Conservation (phyloP, 495 filamentous ascomycete species). For the Xylaria longipes region DNA sequence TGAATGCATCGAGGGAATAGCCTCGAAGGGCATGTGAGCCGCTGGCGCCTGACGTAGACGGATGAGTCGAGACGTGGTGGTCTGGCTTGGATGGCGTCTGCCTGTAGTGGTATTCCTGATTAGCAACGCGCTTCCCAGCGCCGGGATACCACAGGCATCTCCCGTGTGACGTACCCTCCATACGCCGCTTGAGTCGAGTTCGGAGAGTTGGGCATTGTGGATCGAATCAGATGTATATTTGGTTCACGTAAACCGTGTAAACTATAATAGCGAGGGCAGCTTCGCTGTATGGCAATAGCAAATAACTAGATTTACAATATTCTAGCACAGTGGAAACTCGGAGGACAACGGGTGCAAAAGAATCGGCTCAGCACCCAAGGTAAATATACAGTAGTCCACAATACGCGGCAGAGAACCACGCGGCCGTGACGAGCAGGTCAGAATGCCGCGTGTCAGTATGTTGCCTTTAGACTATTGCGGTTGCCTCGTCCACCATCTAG, state of each 20-base stretch:
- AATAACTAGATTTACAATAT: neutral
- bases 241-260: neutral
- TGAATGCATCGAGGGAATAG: neutral
- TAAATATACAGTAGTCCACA: neutral
- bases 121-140: neutral
- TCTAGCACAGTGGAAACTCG: neutral
- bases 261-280: neutral
- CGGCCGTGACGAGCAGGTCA: neutral
- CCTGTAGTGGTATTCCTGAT: neutral
- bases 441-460: neutral
- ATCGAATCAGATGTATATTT: neutral
- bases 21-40: neutral
- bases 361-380: neutral
- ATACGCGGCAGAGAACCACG: neutral
- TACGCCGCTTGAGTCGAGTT: neutral
- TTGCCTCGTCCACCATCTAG: constrained; percentile 1
- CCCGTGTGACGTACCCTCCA: constrained; percentile 1
- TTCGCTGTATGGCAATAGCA: neutral
- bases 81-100: neutral
- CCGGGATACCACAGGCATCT: neutral
- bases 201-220: neutral
- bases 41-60: neutral
- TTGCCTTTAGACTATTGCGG: neutral
- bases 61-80: neutral
- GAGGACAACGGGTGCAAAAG: neutral